Conservation (phyloP, 306 rosid species). For the Vigna radiata region DNA sequence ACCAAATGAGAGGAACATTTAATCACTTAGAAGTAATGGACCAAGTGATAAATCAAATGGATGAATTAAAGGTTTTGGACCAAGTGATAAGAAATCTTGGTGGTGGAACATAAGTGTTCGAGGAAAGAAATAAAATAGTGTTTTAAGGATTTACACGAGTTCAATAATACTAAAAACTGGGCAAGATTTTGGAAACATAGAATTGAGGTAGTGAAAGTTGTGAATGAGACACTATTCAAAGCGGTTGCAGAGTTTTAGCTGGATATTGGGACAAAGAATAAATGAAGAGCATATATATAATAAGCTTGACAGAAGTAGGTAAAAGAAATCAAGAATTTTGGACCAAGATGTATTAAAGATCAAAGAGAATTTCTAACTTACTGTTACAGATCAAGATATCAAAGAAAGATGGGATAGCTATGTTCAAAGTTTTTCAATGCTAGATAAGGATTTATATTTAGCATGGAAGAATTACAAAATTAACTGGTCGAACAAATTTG, state of each 20-base stretch:
- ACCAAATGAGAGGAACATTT: neutral
- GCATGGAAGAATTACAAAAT: neutral
- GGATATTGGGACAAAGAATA: neutral
- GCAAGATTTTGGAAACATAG: neutral
- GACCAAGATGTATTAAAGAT: neutral
- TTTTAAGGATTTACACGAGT: neutral
- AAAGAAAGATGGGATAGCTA: neutral
- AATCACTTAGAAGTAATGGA: neutral
- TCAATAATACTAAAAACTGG: neutral
- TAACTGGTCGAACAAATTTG: neutral
- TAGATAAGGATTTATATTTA: neutral
- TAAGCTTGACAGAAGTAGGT: neutral
- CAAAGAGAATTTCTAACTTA: neutral
- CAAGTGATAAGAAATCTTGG: neutral
- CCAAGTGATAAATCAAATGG: neutral
- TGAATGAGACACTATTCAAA: neutral
- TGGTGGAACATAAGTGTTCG: neutral
- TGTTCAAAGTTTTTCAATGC: neutral
- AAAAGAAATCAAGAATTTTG: slow-evolving; percentile 12
- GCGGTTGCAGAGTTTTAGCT: neutral
- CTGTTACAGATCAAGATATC: neutral
- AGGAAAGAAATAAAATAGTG: neutral
- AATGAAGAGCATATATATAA: neutral
- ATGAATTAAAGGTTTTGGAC: neutral
- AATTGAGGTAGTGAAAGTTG: neutral